Evolutionary conservation across 805 yeast species (phyloP), one percentile per base, ranked within the genome.

Genomic region (Barnettozyma pratensis): DNA sequence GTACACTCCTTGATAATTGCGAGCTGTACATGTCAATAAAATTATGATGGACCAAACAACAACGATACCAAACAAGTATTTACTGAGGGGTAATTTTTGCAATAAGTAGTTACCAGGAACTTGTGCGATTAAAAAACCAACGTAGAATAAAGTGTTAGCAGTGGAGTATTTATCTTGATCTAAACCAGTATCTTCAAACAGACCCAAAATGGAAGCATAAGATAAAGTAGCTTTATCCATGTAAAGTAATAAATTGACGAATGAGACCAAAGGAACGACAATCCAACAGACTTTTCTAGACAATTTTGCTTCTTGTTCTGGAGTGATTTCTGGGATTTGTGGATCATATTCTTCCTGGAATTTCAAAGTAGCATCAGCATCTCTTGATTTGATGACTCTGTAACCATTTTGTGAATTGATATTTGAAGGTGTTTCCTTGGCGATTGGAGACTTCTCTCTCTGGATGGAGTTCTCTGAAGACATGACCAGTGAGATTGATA

Each of bases 191-290:
- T 73, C 79, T 7, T 65, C 70, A 61, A 68, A 75, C 29, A 79
- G 60, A 1, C 74, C 81, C 45, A 77, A 66, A 43, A 77, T 67
- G 0, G 79, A 66, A 12, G 76, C 70, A 54, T 75, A 79, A 0
- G 77, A 70, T 40, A 77, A 54, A 4, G 80, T 72, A 4, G 77
- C 77, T 54, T 79, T 79, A 59, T 78, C 83, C 59, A 76, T 70
- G 55, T 72, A 77, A 46, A 76, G 60, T n/a, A 73, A 53, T 48
- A 71, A 43, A 58, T 74, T 70, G 28, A 75, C 68, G 12, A 70
- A 40, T 46, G 71, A 66, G 3, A 69, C 66, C 29, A 73, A 57
- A 0, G 72, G 61, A 29, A 74, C 63, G 5, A 70, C 66, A 35
- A 66, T 57, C 62, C 62, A 64, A 9, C 63, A 49, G 5, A 74